These are phyloP conservation scores for Podaxis rugospora DNA, from an alignment of 768 basidiomycete species.

Conservation along the genomic window DNA sequence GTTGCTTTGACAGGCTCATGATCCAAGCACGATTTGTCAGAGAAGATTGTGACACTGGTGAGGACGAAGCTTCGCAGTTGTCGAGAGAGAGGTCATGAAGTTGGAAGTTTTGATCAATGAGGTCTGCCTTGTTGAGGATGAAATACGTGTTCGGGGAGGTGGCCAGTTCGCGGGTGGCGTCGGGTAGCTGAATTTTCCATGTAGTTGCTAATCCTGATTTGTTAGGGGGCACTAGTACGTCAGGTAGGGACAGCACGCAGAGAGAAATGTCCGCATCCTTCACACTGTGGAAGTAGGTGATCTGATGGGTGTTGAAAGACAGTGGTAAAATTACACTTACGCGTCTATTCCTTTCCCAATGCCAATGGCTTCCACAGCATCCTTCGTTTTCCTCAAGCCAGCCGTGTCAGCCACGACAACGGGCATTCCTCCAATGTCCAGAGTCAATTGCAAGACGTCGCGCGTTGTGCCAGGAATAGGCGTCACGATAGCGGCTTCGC, in stretches of 20 bases:
- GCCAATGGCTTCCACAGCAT: slow-evolving; percentile 78
- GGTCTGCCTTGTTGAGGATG: slow-evolving; percentile 78
- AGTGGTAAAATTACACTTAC: slow-evolving; percentile 37
- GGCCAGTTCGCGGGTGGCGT: slow-evolving; percentile 45
- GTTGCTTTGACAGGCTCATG: slow-evolving; percentile 55
- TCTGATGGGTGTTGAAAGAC: neutral
- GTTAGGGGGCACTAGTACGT: slow-evolving; percentile 20
- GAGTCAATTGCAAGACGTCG: slow-evolving; percentile 78
- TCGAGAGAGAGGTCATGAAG: neutral
- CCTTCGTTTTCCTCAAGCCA: slow-evolving; percentile 65
- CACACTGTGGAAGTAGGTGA: slow-evolving; percentile 39
- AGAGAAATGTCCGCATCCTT: slow-evolving; percentile 64
- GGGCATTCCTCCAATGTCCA: slow-evolving; percentile 87
- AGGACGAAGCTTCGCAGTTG: neutral
- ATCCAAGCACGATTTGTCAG: slow-evolving; percentile 40
- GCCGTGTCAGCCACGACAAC: slow-evolving; percentile 84
- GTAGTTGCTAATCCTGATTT: neutral
- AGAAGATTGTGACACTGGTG: neutral
- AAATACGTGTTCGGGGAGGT: slow-evolving; percentile 52
- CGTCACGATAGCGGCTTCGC: slow-evolving; percentile 89
- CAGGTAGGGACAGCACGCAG: slow-evolving; percentile 77
- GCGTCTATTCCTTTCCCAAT: slow-evolving; percentile 65
- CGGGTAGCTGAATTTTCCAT: slow-evolving; percentile 27
- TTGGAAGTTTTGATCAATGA: slow-evolving; percentile 22
- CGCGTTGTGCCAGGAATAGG: slow-evolving; percentile 85